A percentile compares a stretch with the other conserved stretches of the same genome.
phyloP scores from a whole-genome alignment of 1,139 yeast genomes.

The Diutina pseudorugosa region DNA sequence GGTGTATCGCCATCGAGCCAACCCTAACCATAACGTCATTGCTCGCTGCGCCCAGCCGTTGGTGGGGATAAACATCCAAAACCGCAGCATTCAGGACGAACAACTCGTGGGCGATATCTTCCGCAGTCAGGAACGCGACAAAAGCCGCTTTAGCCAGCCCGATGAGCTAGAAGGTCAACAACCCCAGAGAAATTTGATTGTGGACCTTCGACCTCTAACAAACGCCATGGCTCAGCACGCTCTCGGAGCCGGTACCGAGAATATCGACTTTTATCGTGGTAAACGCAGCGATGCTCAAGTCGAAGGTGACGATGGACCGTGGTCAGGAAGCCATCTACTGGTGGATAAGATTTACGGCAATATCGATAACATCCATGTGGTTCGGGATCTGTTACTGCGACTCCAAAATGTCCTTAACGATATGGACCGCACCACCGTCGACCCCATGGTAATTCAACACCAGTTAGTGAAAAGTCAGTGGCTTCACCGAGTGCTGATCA shows the following conservation, averaged over 20 bases:
- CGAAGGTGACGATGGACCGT: constrained; percentile 4
- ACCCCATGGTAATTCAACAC: constrained; percentile 18
- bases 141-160: constrained; percentile 10
- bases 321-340: constrained; percentile 8
- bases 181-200: constrained; percentile 56
- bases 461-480: constrained; percentile 59
- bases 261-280: constrained; percentile 69
- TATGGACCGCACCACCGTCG: constrained; percentile 42
- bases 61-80: constrained; percentile 74
- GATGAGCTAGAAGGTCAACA: constrained; percentile 20
- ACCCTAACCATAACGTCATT: constrained; percentile 61
- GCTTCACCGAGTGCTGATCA: constrained; percentile 59
- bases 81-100: constrained; percentile 86
- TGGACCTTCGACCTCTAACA: constrained; percentile 85
- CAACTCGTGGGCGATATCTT: constrained; percentile 66
- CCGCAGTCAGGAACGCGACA: constrained; percentile 27
- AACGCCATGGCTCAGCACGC: constrained; percentile 97
- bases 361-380: constrained; percentile 89
- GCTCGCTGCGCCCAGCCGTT: constrained; percentile 89
- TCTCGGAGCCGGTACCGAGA: constrained; percentile 93
- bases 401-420: constrained; percentile 53
- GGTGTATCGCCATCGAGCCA: constrained; percentile 53
- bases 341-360: constrained; percentile 68
- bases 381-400: constrained; percentile 71
- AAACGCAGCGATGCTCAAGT: constrained; percentile 7